Conservation (phyloP, 768 basidiomycete species). For the Boletus sp. region DNA sequence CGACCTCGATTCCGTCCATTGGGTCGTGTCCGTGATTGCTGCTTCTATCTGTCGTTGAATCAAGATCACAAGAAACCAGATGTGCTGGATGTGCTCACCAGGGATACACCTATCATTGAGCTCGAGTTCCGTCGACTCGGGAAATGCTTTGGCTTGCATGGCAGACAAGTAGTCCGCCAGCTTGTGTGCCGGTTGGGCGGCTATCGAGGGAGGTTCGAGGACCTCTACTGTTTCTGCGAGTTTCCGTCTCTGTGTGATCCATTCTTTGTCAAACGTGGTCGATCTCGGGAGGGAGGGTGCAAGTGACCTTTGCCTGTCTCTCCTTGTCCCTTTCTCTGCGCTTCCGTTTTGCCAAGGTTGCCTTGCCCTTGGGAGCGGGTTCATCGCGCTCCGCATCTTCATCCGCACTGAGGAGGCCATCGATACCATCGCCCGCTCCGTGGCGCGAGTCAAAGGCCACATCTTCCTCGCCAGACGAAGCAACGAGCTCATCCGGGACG, state of each 20-base stretch:
- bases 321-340: conserved; percentile 72
- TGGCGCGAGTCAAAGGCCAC: conserved; percentile 23
- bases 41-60: conserved; percentile 60
- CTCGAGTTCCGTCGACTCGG: conserved; percentile 71
- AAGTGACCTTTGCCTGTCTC: conserved; percentile 60
- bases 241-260: conserved; percentile 55
- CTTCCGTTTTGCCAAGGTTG: conserved; percentile 57
- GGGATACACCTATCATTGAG: conserved; percentile 75
- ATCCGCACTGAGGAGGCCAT: conserved; percentile 42
- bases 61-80: conserved; percentile 33
- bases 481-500: conserved; percentile 63
- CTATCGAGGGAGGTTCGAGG: conserved; percentile 43
- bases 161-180: conserved; percentile 62
- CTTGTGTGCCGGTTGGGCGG: conserved; percentile 52
- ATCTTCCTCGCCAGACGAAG: conserved; percentile 58
- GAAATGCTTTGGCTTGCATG: conserved; percentile 67
- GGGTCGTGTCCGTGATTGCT: conserved; percentile 71
- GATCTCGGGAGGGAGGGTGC: conserved; percentile 11
- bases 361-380: conserved; percentile 16
- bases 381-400: conserved; percentile 40
- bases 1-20: conserved; percentile 68
- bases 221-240: conserved; percentile 44
- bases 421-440: conserved; percentile 35
- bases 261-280: conserved; percentile 7
- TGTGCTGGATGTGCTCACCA: conserved; percentile 44